These are phyloP conservation scores for Podospora conica DNA, from an alignment of 495 filamentous ascomycete species.

Conservation along the genomic window DNA sequence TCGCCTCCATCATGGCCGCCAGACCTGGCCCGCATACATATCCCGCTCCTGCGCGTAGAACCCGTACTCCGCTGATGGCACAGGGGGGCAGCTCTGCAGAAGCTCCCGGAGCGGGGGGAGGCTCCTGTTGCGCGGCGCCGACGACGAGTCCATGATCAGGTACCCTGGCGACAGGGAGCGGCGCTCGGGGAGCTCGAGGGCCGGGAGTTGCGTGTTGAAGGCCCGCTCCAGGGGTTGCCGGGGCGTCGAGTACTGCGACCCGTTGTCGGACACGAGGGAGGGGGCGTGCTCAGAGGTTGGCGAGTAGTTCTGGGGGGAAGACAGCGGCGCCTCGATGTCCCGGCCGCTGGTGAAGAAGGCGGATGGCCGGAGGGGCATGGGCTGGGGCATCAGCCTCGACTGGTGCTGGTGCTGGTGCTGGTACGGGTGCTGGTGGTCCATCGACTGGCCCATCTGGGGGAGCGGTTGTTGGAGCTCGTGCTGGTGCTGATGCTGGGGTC, in stretches of 20 bases:
- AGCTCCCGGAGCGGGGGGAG: neutral
- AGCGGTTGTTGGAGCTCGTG: slow-evolving; percentile 3
- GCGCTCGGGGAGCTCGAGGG: neutral
- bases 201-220: neutral
- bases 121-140: neutral
- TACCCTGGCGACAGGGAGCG: neutral
- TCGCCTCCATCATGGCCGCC: neutral
- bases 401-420: neutral
- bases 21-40: neutral
- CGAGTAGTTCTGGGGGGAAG: slow-evolving; percentile 20
- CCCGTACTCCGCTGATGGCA: neutral
- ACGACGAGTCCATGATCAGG: neutral
- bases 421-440: neutral
- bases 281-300: slow-evolving; percentile 23
- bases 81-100: neutral
- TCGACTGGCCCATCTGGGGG: neutral
- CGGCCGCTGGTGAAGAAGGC: slow-evolving; percentile 15
- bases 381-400: slow-evolving; percentile 8
- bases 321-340: slow-evolving; percentile 12
- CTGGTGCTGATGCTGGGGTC: neutral
- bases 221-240: neutral
- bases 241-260: slow-evolving; percentile 20
- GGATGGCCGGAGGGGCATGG: slow-evolving; percentile 18
- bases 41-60: neutral
- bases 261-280: slow-evolving; percentile 23